Conservation (phyloP, 1,284 basidiomycete genomes). For the Takashimella tepidaria region DNA sequence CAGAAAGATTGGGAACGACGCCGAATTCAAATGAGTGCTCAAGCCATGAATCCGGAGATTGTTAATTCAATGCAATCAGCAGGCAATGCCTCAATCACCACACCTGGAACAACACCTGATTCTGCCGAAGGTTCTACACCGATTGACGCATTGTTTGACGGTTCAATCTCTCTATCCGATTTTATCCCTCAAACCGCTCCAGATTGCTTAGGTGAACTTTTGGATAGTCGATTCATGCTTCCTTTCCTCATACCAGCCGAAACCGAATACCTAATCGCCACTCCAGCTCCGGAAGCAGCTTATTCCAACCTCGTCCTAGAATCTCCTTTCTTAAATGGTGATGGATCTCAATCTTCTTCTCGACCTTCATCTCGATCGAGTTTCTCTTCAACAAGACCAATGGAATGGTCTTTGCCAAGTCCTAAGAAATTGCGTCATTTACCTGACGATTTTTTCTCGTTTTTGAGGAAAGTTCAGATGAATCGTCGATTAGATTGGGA, state of each 20-base stretch:
- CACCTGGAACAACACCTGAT: neutral
- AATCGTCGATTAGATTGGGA: neutral
- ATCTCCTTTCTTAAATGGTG: conserved; percentile 24
- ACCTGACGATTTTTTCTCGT: conserved; percentile 42
- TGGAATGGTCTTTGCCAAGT: conserved; percentile 32
- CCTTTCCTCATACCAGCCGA: conserved; percentile 77
- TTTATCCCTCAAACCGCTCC: conserved; percentile 74
- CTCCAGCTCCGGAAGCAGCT: conserved; percentile 35
- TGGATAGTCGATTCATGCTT: conserved; percentile 89
- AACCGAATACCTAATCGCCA: conserved; percentile 69
- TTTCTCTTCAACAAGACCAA: conserved; percentile 33
- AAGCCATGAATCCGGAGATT: conserved; percentile 5
- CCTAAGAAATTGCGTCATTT: conserved; percentile 22
- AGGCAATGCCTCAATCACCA: neutral
- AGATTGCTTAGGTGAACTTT: conserved; percentile 74
- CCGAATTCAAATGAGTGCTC: conserved; percentile 69
- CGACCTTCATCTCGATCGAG: conserved; percentile 34
- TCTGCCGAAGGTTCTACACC: conserved; percentile 23
- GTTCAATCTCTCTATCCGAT: conserved; percentile 56
- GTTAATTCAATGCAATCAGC: neutral
- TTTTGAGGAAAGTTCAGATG: conserved; percentile 36
- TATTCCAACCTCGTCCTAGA: conserved; percentile 28
- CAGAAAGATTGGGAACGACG: conserved; percentile 95
- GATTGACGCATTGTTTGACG: conserved; percentile 75
- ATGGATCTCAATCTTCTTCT: conserved; percentile 16